These are phyloP conservation scores for Curvularia hawaiiensis DNA, from an alignment of 2,329 filamentous ascomycete species.

Conservation along the genomic window DNA sequence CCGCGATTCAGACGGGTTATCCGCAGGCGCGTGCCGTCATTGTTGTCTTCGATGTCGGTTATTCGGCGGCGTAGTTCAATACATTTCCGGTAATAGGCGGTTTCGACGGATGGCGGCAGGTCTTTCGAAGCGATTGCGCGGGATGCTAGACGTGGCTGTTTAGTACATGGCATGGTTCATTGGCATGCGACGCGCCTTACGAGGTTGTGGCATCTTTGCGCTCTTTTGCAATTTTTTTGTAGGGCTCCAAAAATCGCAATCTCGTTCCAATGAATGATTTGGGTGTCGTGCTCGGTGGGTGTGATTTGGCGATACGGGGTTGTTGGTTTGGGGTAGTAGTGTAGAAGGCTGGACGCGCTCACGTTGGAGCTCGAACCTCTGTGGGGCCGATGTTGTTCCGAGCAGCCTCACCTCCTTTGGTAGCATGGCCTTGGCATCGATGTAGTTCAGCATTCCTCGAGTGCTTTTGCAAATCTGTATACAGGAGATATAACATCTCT, in stretches of 20 bases:
- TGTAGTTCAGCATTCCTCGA: neutral
- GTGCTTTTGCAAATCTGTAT: neutral
- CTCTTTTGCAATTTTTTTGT: slow-evolving; percentile 1
- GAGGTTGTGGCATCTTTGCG: slow-evolving; percentile 30
- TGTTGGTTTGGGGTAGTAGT: slow-evolving; percentile 9
- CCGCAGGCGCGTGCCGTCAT: slow-evolving; percentile 80
- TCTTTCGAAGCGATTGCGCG: slow-evolving; percentile 45
- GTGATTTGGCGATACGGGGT: slow-evolving; percentile 3
- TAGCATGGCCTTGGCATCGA: neutral
- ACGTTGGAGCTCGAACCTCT: slow-evolving; percentile 22
- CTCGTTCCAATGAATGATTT: neutral
- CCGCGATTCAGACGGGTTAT: slow-evolving; percentile 81
- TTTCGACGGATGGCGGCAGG: slow-evolving; percentile 87
- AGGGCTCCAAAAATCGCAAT: neutral
- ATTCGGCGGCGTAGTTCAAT: slow-evolving; percentile 91
- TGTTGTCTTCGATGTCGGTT: slow-evolving; percentile 88
- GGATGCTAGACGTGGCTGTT: slow-evolving; percentile 24
- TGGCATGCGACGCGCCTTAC: slow-evolving; percentile 20
- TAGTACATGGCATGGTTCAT: slow-evolving; percentile 1
- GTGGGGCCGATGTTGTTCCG: slow-evolving; percentile 21
- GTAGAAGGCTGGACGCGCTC: slow-evolving; percentile 9
- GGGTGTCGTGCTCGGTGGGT: neutral
- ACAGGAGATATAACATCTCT: no score
- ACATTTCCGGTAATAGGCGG: slow-evolving; percentile 95
- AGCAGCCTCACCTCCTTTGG: slow-evolving; percentile 15